Conservation (phyloP, 306 rosid species). For the Begonia masoniana region DNA sequence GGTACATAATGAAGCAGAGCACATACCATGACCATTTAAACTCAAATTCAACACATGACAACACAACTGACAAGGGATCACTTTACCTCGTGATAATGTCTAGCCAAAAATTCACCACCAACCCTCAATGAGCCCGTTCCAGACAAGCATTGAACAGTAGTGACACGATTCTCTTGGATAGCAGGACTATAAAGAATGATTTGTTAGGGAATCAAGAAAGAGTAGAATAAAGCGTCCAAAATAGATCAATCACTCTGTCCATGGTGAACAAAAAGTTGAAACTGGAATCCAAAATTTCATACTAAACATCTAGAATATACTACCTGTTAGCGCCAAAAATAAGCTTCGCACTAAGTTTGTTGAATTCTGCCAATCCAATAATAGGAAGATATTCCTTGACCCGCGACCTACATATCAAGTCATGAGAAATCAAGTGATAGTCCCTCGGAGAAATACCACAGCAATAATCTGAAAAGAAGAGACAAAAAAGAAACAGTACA, state of each 20-base stretch:
- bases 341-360: conserved; percentile 83
- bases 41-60: too few species aligned
- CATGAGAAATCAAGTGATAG: too few species aligned
- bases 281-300: background rate
- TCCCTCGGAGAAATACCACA: too few species aligned
- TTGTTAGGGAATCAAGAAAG: conserved; percentile 2
- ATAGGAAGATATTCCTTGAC: conserved; percentile 88
- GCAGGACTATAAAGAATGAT: conserved; percentile 53
- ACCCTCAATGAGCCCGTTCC: conserved; percentile 98
- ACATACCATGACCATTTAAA: too few species aligned
- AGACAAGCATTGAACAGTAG: conserved; percentile 89
- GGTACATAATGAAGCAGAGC: too few species aligned
- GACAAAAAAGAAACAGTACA: background rate
- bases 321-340: conserved; percentile 94
- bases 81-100: conserved; percentile 80
- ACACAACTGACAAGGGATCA: background rate
- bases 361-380: conserved; percentile 77
- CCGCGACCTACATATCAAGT: conserved; percentile 42
- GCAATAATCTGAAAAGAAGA: too few species aligned
- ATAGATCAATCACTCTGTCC: background rate
- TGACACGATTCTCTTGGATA: conserved; percentile 65
- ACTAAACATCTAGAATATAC: background rate
- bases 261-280: background rate
- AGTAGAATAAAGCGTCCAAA: background rate
- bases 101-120: conserved; percentile 94